Conservation (phyloP, 169 alveolate genomes). For the Plasmodium adleri region DNA sequence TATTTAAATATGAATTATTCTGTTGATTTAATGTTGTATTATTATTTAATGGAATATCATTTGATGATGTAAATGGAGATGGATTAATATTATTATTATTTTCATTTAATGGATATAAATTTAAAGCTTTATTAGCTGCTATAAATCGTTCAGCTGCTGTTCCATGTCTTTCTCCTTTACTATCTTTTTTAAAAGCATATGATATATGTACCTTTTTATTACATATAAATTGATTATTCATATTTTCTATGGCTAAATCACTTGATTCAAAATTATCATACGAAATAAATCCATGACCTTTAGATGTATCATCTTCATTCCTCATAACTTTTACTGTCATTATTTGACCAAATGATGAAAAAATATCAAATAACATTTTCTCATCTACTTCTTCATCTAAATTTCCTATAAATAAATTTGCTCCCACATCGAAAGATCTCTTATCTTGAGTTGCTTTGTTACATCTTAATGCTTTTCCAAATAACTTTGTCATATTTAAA, state of each 20-base stretch:
- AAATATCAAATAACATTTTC: conserved; percentile 96
- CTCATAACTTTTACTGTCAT: conserved; percentile 92
- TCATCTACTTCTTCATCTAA: conserved; percentile 98
- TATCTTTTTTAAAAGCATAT: conserved; percentile 98
- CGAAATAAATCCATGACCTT: conserved; percentile 97
- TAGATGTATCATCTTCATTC: conserved; percentile 93
- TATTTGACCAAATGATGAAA: conserved; percentile 97
- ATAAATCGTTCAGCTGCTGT: conserved; percentile 92
- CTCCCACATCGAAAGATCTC: conserved; percentile 97
- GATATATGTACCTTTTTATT: conserved; percentile 97
- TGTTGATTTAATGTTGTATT: conserved; percentile 32
- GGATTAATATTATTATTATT: conserved; percentile 48
- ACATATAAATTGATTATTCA: conserved; percentile 97
- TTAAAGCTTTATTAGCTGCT: conserved; percentile 90
- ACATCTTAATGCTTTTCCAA: conserved; percentile 96
- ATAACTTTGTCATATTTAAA: conserved; percentile 97
- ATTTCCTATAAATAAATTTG: conserved; percentile 98
- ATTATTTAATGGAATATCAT: conserved; percentile 35
- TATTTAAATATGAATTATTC: conserved; percentile 11
- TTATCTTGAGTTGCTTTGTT: conserved; percentile 98
- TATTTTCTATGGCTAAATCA: conserved; percentile 97
- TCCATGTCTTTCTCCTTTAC: conserved; percentile 94
- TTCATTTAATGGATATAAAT: conserved; percentile 74
- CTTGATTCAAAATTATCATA: conserved; percentile 98
- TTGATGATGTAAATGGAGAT: conserved; percentile 20